Evolutionary conservation across 768 basidiomycete genomes (phyloP).

Genomic region (Daedaleopsis nitida): DNA sequence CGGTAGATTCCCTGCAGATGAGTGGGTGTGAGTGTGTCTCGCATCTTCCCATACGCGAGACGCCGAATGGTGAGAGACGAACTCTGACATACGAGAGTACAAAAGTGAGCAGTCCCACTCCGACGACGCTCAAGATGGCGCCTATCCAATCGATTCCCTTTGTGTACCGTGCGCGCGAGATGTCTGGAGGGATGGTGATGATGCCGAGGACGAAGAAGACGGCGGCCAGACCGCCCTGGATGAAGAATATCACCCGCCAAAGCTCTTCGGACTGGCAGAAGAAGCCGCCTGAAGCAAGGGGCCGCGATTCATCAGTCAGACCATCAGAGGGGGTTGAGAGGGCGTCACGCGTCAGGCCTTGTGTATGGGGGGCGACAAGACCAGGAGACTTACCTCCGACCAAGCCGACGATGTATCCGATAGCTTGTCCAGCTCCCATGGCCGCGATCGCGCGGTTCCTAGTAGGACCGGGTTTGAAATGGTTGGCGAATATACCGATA

Average conservation of each 20-base stretch:
- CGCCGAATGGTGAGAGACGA: too few species aligned
- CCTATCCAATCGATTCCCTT: constrained; percentile 41
- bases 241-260: constrained; percentile 37
- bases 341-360: too few species aligned
- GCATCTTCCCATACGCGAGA: too few species aligned
- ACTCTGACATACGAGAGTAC: constrained; percentile 32
- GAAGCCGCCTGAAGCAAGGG: constrained; percentile 29
- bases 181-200: constrained; percentile 25
- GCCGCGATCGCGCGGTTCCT: constrained; percentile 37
- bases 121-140: constrained; percentile 34
- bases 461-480: constrained; percentile 33
- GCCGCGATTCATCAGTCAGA: not conserved
- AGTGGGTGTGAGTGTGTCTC: too few species aligned
- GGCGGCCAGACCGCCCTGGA: constrained; percentile 35
- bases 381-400: constrained; percentile 29
- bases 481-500: constrained; percentile 29
- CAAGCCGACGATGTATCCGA: constrained; percentile 37
- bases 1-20: constrained; percentile 32
- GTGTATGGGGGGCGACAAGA: too few species aligned
- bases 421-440: constrained; percentile 36
- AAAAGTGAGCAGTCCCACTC: constrained; percentile 37
- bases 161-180: constrained; percentile 25
- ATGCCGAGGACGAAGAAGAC: constrained; percentile 31
- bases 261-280: constrained; percentile 34
- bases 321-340: not conserved